Base-by-base conservation (phyloP, 1,284 basidiomycete species). In the Tranzscheliella williamsii region DNA sequence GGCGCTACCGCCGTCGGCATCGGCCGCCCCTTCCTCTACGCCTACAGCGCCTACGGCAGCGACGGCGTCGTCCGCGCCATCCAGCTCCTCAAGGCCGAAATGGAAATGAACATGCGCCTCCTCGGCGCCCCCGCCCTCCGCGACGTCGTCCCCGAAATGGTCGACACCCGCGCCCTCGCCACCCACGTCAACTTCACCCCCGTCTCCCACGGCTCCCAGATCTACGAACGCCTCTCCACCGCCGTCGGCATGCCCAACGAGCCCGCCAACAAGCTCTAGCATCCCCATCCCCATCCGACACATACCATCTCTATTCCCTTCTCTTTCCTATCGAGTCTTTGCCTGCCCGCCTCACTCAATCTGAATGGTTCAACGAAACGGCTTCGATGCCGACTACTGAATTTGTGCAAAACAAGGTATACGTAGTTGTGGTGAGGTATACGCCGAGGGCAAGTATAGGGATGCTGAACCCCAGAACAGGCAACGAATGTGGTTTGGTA, bases 1-100 rank as follows among this genome's bases (percentile, higher is more conserved):
- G 93, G 92, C n/a, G 93, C 92, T 2, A 87, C 81, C 52, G 91
- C 89, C 5, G 91, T 95, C 6, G 92, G 93, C 1, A 81, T 96
- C 26, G 92, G 92, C 0, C 83, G 92, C 17, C 84, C 88, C 0
- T 92, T 94, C 82, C 81, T 95, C 9, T 93, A 89, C 70, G 90
- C 89, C 3, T 90, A 93, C 79, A 89, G 88, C 84, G 89, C 89
- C 8, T 93, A 91, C 48, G 91, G 90, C 3, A 84, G 86, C 56
- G 83, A 84, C 12, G 91, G 92, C 2, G 90, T 91, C 6, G 81
- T 85, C 24, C 88, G 88, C 73, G 82, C 87, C 17, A 82, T 81
- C 8, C 71, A 79, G n/a, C 80, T 94, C 30, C 78, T 93, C 58
- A 82, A 87, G 64, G 85, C 87, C 38, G 91, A 95, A 80, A 89